Evolutionary conservation across 192 early-diverging fungal genomes (phyloP).

Genomic region (Coemansia brasiliensis): DNA sequence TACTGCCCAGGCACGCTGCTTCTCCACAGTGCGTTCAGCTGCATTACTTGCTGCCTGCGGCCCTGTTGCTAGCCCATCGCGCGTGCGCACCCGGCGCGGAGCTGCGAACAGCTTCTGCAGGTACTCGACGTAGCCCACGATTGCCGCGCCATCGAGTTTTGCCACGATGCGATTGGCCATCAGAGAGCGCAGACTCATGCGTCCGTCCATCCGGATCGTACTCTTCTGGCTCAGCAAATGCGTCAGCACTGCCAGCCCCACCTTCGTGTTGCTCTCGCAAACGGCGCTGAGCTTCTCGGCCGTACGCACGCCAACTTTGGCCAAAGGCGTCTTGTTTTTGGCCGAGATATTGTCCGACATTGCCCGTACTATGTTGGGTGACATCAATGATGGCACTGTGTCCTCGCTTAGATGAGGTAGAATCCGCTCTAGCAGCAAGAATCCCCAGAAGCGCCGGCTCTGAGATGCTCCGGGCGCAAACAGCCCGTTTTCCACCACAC

Average conservation of each 20-base stretch:
- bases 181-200: slow-evolving; percentile 65
- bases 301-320: slow-evolving; percentile 66
- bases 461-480: slow-evolving; percentile 73
- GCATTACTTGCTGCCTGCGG: slow-evolving; percentile 29
- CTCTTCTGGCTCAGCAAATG: slow-evolving; percentile 78
- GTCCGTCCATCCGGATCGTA: slow-evolving; percentile 61
- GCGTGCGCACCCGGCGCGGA: slow-evolving; percentile 28
- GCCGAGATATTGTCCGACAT: slow-evolving; percentile 85
- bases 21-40: slow-evolving; percentile 40
- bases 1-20: slow-evolving; percentile 74
- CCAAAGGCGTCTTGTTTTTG: slow-evolving; percentile 67
- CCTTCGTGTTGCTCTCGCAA: slow-evolving; percentile 65
- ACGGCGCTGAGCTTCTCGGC: slow-evolving; percentile 51
- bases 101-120: slow-evolving; percentile 68
- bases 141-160: slow-evolving; percentile 66
- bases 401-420: slow-evolving; percentile 41
- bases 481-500: slow-evolving; percentile 72
- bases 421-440: slow-evolving; percentile 72
- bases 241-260: slow-evolving; percentile 75
- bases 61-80: slow-evolving; percentile 31
- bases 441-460: slow-evolving; percentile 88
- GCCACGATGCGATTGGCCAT: slow-evolving; percentile 77
- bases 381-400: slow-evolving; percentile 50
- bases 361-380: slow-evolving; percentile 80
- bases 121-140: slow-evolving; percentile 71